Base-by-base conservation (phyloP, 805 yeast species). In the Saccharomycopsis capsularis region DNA sequence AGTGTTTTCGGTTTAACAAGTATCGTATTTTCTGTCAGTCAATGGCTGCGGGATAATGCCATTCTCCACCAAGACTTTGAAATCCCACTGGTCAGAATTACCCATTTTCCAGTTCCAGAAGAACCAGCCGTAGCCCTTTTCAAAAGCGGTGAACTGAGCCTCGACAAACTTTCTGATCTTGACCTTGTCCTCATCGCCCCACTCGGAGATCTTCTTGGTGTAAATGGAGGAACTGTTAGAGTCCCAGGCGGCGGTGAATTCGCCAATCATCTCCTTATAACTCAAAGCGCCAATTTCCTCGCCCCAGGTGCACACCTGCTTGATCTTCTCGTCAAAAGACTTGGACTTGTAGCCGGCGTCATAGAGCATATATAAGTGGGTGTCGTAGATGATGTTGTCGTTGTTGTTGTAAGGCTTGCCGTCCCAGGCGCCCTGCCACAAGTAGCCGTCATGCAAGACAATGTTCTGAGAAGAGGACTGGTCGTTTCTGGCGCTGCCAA, bases 101-200 rank as follows among this genome's bases (percentile, higher is more conserved):
- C 82, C 89, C 1, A 86, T 81, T 60, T 80, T 81, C 67, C 74
- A 81, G 57, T 81, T 78, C 89, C 88, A 82, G 57, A 81, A 82
- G 38, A 81, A 75, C 77, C 82, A 82, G 0, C 88, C 88, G n/a
- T 65, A 64, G 44, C 66, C 51, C 9, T 61, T 58, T 24, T 66
- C 67, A 59, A 71, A 82, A 21, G 76, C 68, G 41, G 78, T 76
- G 44, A 82, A 59, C 58, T 82, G 88, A 39, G 75, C 77, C 58
- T 82, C 86, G 30, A 82, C 68, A 53, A 73, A 74, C 57, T 69
- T 73, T 48, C 86, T 67, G 5, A 76, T 73, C 38, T 75, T 63
- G 2, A 55, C 58, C 51, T 66, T 73, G 42, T 74, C 71, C 15
- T 63, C 57, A 3, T 59, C 56, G 1, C 71, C 57, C 79, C 82